Conservation (phyloP, 768 basidiomycete genomes). For the Chlorophyllum brunneum region DNA sequence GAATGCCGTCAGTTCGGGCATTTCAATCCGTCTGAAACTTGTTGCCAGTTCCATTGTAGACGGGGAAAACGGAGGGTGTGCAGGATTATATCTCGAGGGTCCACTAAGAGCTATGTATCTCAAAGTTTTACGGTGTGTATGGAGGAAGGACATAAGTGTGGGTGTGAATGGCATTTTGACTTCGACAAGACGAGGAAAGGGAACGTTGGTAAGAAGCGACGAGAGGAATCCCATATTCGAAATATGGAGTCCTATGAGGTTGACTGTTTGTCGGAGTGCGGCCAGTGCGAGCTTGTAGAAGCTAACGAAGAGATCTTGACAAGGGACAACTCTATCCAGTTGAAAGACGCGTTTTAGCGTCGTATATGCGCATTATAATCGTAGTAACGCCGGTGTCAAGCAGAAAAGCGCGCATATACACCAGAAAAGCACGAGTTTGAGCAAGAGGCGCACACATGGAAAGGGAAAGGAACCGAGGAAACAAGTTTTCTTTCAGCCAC, state of each 20-base stretch:
- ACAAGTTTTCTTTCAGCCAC: background rate
- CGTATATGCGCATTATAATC: no score
- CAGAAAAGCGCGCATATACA: background rate
- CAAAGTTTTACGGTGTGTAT: constrained; percentile 2
- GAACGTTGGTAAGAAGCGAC: constrained; percentile 1
- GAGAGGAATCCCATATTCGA: constrained; percentile 7
- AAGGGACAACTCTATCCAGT: constrained; percentile 8
- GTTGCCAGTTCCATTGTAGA: background rate
- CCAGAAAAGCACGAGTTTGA: background rate
- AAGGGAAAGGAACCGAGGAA: no score
- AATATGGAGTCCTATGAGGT: constrained; percentile 14
- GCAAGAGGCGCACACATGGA: no score
- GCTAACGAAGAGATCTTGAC: constrained; percentile 1
- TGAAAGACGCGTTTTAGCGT: no score
- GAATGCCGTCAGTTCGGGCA: constrained; percentile 12
- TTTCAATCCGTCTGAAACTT: background rate
- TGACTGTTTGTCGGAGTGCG: constrained; percentile 6
- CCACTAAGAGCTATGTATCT: no score
- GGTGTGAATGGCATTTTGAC: constrained; percentile 14
- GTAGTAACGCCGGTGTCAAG: no score
- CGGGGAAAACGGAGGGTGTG: background rate
- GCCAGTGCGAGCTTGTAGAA: constrained; percentile 14
- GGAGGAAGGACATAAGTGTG: constrained; percentile 11
- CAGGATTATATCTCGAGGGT: no score
- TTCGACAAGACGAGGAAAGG: constrained; percentile 11